A percentile compares a stretch with the other conserved stretches of the same genome.
phyloP scores from a whole-genome alignment of 805 yeast species.

The Barnettozyma salicaria region DNA sequence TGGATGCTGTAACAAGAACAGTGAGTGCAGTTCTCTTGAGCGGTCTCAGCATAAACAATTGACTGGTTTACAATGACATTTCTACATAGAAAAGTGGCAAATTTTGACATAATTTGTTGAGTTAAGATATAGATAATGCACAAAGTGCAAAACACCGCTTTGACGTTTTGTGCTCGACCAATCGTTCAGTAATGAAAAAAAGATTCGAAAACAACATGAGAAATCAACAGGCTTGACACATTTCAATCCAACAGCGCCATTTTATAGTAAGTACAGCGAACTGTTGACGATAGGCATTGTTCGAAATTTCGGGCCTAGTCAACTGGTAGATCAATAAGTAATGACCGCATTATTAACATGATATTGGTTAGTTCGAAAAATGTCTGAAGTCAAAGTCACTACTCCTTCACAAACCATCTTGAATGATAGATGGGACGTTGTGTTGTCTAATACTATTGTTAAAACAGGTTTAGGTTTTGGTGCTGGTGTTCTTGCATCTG shows the following conservation, averaged over 20 bases:
- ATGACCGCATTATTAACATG: neutral
- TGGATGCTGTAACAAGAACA: neutral
- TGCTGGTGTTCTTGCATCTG: slow-evolving; percentile 90
- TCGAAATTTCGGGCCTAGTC: too few relatives aligned
- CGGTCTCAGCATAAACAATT: slow-evolving; percentile 3
- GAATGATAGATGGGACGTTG: slow-evolving; percentile 89
- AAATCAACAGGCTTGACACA: slow-evolving; percentile 3
- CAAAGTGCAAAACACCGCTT: neutral
- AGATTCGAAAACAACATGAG: neutral
- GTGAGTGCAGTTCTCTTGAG: slow-evolving; percentile 3
- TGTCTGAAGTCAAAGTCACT: slow-evolving; percentile 22
- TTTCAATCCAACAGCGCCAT: neutral
- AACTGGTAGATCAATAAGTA: neutral
- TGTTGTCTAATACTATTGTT: slow-evolving; percentile 86
- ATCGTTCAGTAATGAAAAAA: slow-evolving; percentile 5
- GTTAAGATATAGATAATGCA: neutral
- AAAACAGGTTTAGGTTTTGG: slow-evolving; percentile 97
- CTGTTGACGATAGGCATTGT: too few relatives aligned
- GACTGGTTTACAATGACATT: too few relatives aligned
- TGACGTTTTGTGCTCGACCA: slow-evolving; percentile 7
- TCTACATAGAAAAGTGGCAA: too few relatives aligned
- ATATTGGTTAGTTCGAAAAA: neutral
- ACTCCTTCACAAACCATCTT: slow-evolving; percentile 51
- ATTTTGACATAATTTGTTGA: neutral
- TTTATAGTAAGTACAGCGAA: slow-evolving; percentile 1